Evolutionary conservation across 106 monocot species (phyloP), one percentile per base, ranked within the genome.

Genomic region (Allium sativum): DNA sequence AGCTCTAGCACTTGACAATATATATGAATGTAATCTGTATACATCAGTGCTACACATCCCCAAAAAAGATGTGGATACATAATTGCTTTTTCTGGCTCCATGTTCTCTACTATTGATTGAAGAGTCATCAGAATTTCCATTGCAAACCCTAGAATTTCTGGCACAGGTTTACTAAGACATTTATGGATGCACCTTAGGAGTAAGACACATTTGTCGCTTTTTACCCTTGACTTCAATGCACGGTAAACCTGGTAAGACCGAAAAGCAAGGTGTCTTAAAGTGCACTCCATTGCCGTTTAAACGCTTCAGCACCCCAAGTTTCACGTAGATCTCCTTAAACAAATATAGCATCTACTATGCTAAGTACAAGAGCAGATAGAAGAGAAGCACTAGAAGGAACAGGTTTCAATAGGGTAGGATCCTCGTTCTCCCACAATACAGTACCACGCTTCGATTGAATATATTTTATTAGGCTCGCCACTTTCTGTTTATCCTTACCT

Each of bases 351-450:
- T 90, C 88, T 8, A 98, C 98, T 81, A 98, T 92, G 74, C 78
- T 81, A 12, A 84, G 72, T 47, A 92, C 98, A 43, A 98, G 82
- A 42, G 98, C 98, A 45, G 91, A 91, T 45, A 98, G 76, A 10
- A 98, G 80, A 16, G 77, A 57, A 2, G 88, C 72, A 72, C 98
- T 98, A 10, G 88, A 81, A 4, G 92, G 88, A 45, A 84, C 92
- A 21, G 82, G 72, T 48, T 77, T 79, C 19, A 73, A 67, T 17
- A 88, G 78, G 13, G 88, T 83, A 21, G 98, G 82, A 65, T 98
- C 98, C 71, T 98, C 98, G 60, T 92, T 92, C 82, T 92, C 92
- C 98, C 98, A 98, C 88, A 98, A 92, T 70, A 91, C 70, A 61
- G 73, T 84, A 15, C 88, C 98, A 42, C 92, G 78, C 58, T 98